These are phyloP conservation scores for Discostella pseudostelligera DNA, from an alignment of 108 stramenopile species.

Conservation along the genomic window DNA sequence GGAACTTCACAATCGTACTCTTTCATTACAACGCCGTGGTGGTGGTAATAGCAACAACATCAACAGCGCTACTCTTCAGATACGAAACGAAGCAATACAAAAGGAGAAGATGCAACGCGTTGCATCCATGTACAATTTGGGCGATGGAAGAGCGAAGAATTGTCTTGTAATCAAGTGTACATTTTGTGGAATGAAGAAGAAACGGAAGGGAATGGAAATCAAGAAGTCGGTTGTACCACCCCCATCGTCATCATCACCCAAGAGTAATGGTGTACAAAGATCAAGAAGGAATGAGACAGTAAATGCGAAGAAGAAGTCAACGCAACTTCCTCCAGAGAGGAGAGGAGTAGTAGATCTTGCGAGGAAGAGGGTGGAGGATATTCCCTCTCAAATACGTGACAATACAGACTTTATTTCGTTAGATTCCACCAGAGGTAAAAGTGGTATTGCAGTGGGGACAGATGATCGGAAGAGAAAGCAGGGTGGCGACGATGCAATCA, in stretches of 20 bases:
- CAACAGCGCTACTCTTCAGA: neutral
- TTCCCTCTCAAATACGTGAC: conserved; percentile 10
- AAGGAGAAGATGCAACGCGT: conserved; percentile 2
- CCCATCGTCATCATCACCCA: no score
- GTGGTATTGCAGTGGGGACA: conserved; percentile 1
- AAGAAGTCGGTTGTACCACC: neutral
- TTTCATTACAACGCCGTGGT: conserved; percentile 19
- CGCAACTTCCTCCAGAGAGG: no score
- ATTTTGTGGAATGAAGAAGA: conserved; percentile 32
- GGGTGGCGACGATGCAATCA: conserved; percentile 1
- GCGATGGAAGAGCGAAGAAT: conserved; percentile 37
- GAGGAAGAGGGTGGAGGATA: no score
- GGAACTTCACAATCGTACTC: conserved; percentile 16
- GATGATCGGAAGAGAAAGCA: conserved; percentile 3
- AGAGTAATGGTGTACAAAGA: neutral
- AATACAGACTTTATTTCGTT: conserved; percentile 34
- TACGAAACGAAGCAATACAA: conserved; percentile 7
- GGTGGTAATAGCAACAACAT: neutral
- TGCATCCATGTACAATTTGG: conserved; percentile 26
- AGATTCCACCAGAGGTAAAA: neutral
- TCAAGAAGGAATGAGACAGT: conserved; percentile 3
- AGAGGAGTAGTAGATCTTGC: neutral
- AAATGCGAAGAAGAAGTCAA: no score
- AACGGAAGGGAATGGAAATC: conserved; percentile 38
- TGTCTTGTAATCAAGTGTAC: conserved; percentile 29